A percentile compares a stretch with the other conserved stretches of the same genome.
Evolutionary conservation across 371 early-diverging fungal species (phyloP).

Genomic region (Syncephalastrum contaminatum): DNA sequence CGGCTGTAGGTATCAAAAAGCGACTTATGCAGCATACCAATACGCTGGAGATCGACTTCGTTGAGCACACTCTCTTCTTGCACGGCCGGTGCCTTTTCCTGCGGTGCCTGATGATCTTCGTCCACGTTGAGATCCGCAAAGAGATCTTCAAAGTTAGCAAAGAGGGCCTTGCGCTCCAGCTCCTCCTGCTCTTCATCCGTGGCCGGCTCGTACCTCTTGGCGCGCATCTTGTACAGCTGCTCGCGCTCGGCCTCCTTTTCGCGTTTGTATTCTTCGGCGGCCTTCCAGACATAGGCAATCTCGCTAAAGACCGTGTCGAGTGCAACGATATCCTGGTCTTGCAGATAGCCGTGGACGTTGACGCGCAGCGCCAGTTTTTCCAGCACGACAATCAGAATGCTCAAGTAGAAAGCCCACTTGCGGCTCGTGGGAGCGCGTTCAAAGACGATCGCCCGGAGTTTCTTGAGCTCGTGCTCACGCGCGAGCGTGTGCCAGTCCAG

Average conservation of each 20-base stretch:
- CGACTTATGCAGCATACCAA: conserved; percentile 43
- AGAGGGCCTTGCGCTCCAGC: conserved; percentile 66
- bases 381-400: conserved; percentile 60
- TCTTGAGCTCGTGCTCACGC: conserved; percentile 36
- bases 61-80: conserved; percentile 59
- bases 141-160: conserved; percentile 75
- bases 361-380: conserved; percentile 51
- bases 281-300: conserved; percentile 70
- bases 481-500: conserved; percentile 50
- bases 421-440: conserved; percentile 47
- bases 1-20: conserved; percentile 31
- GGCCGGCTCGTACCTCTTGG: conserved; percentile 59
- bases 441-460: conserved; percentile 53
- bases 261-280: conserved; percentile 67
- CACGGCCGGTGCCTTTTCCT: background rate
- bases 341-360: conserved; percentile 56
- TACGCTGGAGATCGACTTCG: conserved; percentile 50
- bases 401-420: conserved; percentile 67
- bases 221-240: conserved; percentile 72
- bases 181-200: conserved; percentile 78
- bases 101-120: conserved; percentile 5
- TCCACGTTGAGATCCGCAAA: conserved; percentile 50
- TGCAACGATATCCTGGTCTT: conserved; percentile 46
- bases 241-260: conserved; percentile 71
- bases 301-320: conserved; percentile 61